Conservation (phyloP, 805 yeast genomes). For the Priceomyces carsonii region DNA sequence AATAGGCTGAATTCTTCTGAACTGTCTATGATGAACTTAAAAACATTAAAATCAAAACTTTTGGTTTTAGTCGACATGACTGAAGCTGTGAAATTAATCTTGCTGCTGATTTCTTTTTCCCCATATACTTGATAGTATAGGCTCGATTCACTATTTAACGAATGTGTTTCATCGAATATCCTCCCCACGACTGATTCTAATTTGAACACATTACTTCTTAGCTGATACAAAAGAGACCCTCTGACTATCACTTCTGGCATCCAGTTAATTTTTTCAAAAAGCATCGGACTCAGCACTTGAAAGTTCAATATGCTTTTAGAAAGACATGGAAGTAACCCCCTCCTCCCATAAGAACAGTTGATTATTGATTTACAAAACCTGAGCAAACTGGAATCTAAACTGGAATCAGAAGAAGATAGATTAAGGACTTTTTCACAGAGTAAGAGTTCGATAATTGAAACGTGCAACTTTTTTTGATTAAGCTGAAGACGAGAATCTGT, state of each 20-base stretch:
- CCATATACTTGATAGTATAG: conserved; percentile 57
- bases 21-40: conserved; percentile 37
- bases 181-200: conserved; percentile 59
- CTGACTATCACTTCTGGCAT: conserved; percentile 48
- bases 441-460: conserved; percentile 51
- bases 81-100: conserved; percentile 50
- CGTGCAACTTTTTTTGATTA: conserved; percentile 65
- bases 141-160: conserved; percentile 21
- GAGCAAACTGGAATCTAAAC: conserved; percentile 25
- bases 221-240: conserved; percentile 51
- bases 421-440: conserved; percentile 43
- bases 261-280: conserved; percentile 51
- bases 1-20: conserved; percentile 44
- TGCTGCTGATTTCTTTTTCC: conserved; percentile 53
- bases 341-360: conserved; percentile 55
- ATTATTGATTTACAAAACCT: conserved; percentile 47
- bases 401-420: conserved; percentile 29
- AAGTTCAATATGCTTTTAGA: conserved; percentile 47
- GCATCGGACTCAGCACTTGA: conserved; percentile 30
- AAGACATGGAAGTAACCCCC: conserved; percentile 66
- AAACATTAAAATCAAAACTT: conserved; percentile 28
- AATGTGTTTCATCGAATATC: conserved; percentile 48
- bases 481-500: conserved; percentile 60
- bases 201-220: conserved; percentile 54
- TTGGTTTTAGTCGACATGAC: conserved; percentile 32